These are phyloP conservation scores for Botrytis deweyae DNA, from an alignment of 2,329 filamentous ascomycete genomes.

Conservation along the genomic window DNA sequence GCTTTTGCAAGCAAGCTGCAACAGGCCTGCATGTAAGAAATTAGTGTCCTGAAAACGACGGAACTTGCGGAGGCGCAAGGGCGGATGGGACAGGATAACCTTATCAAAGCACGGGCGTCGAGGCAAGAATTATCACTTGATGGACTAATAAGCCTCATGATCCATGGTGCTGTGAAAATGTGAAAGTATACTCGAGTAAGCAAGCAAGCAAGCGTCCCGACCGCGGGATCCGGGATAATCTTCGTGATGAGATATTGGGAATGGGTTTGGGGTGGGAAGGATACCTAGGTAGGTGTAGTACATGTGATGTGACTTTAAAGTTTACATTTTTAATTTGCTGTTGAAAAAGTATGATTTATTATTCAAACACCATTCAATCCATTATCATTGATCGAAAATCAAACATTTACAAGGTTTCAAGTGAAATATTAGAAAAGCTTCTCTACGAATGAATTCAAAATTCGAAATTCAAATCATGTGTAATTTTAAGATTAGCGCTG, in stretches of 20 bases:
- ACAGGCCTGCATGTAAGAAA: constrained; percentile 12
- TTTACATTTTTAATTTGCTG: not conserved
- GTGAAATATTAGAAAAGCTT: not conserved
- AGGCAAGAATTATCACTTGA: constrained; percentile 4
- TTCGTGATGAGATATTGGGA: not conserved
- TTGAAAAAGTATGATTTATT: not conserved
- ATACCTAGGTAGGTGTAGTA: not conserved
- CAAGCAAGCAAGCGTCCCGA: not conserved
- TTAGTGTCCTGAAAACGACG: constrained; percentile 6
- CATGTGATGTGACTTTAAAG: not conserved
- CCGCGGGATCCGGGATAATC: not conserved
- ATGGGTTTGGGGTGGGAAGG: not conserved
- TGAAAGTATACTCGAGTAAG: constrained; percentile 1
- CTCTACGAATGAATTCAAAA: not conserved
- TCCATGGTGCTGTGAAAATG: not conserved
- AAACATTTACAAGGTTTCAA: not conserved
- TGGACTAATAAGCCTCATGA: constrained; percentile 10
- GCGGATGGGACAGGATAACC: not conserved
- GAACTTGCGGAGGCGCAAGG: constrained; percentile 4
- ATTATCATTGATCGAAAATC: not conserved
- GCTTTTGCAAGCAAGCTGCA: not conserved
- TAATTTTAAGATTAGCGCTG: not conserved
- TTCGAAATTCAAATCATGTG: not conserved
- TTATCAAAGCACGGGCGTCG: constrained; percentile 5
- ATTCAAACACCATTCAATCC: not conserved